These are phyloP conservation scores for Arthrobotrys entomopaga DNA, from an alignment of 2,329 filamentous ascomycete genomes.

Conservation along the genomic window DNA sequence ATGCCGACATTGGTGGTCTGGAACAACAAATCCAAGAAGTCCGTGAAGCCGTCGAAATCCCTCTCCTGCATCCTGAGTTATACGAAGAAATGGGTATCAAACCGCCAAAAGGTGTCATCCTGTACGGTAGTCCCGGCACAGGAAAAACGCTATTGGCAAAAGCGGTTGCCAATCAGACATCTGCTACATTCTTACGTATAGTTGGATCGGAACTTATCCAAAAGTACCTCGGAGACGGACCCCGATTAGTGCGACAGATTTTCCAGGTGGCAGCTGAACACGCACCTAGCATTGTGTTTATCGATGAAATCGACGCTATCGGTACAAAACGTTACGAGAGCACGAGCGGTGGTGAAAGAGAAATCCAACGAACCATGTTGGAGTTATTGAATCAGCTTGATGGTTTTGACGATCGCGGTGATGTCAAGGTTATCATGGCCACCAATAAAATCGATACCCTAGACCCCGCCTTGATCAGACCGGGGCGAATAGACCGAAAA, in stretches of 20 bases:
- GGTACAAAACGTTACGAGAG: constrained; percentile 99
- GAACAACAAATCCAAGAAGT: constrained; percentile 98
- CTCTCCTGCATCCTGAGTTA: constrained; percentile 91
- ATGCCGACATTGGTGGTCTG: constrained; percentile 96
- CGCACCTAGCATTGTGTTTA: constrained; percentile 96
- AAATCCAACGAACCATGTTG: constrained; percentile 98
- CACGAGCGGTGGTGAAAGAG: constrained; percentile 93
- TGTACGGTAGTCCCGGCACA: constrained; percentile 95
- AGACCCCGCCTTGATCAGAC: constrained; percentile 93
- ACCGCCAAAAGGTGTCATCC: constrained; percentile 97
- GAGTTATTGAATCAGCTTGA: constrained; percentile 98
- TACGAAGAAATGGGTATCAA: constrained; percentile 99
- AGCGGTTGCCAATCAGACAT: constrained; percentile 98
- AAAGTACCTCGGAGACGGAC: constrained; percentile 97
- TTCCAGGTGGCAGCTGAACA: constrained; percentile 92
- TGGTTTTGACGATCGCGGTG: constrained; percentile 96
- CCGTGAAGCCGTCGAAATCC: constrained; percentile 93
- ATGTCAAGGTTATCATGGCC: constrained; percentile 99
- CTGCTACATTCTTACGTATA: constrained; percentile 95
- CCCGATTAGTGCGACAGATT: constrained; percentile 91
- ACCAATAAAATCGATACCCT: constrained; percentile 99
- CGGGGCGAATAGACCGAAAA: constrained; percentile 97
- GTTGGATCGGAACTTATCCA: constrained; percentile 97
- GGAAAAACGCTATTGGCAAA: constrained; percentile 99
- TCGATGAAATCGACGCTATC: constrained; percentile 98